These are phyloP conservation scores for Wickerhamomyces chambardii DNA, from an alignment of 805 yeast genomes.

Conservation along the genomic window DNA sequence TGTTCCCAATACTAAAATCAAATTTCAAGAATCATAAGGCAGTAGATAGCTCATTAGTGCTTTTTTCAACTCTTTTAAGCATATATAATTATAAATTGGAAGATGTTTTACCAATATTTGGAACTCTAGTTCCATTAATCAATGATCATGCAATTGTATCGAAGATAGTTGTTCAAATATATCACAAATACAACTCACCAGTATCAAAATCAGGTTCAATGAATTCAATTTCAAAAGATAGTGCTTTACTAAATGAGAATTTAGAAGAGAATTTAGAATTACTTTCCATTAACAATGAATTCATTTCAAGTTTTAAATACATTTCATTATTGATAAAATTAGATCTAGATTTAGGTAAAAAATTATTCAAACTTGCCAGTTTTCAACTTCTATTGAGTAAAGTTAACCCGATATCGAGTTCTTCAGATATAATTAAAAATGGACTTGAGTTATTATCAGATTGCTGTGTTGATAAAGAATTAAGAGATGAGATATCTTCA, in stretches of 20 bases:
- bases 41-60: slow-evolving; percentile 11
- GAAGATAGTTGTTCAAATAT: slow-evolving; percentile 7
- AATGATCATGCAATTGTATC: slow-evolving; percentile 3
- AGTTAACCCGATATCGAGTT: slow-evolving; percentile 1
- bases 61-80: slow-evolving; percentile 18
- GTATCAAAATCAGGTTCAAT: background rate
- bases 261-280: slow-evolving; percentile 11
- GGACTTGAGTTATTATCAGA: slow-evolving; percentile 28
- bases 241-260: no score
- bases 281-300: slow-evolving; percentile 14
- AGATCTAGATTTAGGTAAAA: background rate
- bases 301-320: slow-evolving; percentile 14
- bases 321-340: slow-evolving; percentile 9
- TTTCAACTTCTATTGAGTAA: slow-evolving; percentile 16
- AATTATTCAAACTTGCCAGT: slow-evolving; percentile 17
- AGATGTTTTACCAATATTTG: slow-evolving; percentile 6
- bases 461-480: slow-evolving; percentile 41
- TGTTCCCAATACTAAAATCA: no score
- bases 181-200: slow-evolving; percentile 1
- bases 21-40: slow-evolving; percentile 1
- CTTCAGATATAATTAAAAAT: slow-evolving; percentile 9
- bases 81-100: slow-evolving; percentile 14
- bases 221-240: slow-evolving; percentile 3
- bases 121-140: slow-evolving; percentile 7
- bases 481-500: slow-evolving; percentile 34